Percentiles rank a stretch among this genome's conserved stretches.
phyloP scores from a whole-genome alignment of 306 rosid species.

The Citrullus amarus region DNA sequence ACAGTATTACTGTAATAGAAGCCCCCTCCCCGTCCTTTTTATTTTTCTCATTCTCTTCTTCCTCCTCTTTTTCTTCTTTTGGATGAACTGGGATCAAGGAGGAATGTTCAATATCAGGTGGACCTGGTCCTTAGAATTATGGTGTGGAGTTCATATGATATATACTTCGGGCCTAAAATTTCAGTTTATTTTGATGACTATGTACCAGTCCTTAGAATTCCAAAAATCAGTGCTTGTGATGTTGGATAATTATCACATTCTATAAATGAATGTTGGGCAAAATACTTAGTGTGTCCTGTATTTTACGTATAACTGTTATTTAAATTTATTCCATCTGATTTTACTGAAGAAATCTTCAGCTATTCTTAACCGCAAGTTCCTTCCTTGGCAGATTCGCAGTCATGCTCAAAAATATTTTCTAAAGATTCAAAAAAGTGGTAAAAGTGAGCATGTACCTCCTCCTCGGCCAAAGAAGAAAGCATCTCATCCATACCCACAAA shows the following conservation, averaged over 20 bases:
- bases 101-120: neutral
- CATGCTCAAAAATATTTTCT: slow-evolving; percentile 94
- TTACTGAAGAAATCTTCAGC: neutral
- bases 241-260: neutral
- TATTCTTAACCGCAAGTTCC: neutral
- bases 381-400: slow-evolving; percentile 66
- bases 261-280: neutral
- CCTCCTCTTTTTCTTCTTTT: neutral
- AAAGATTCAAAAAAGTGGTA: slow-evolving; percentile 87
- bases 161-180: neutral
- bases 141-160: neutral
- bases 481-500: slow-evolving; percentile 92
- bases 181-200: neutral
- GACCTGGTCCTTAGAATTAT: neutral
- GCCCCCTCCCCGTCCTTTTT: no score
- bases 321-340: neutral
- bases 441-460: slow-evolving; percentile 89
- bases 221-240: neutral
- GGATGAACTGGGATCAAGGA: neutral
- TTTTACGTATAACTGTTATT: neutral
- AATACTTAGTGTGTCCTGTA: neutral
- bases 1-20: neutral
- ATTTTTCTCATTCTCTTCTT: neutral
- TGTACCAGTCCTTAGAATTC: neutral
- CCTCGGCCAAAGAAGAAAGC: slow-evolving; percentile 97